Evolutionary conservation across 176 grass and related monocot genomes (phyloP).

Genomic region (Cymbopogon citratus): DNA sequence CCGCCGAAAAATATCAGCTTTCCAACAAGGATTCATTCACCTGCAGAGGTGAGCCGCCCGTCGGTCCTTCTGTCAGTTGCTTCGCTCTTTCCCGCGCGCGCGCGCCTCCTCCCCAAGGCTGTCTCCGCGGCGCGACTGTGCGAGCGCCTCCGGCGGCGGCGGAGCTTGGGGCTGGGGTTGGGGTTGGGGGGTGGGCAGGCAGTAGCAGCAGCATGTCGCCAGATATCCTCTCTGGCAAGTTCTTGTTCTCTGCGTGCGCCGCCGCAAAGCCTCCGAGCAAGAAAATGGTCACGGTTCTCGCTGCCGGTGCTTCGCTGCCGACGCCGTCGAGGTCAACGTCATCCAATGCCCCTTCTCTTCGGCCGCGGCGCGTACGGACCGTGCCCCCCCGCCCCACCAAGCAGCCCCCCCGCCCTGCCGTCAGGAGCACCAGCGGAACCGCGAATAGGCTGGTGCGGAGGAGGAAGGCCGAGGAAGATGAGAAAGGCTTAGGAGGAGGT

Average conservation of each 20-base stretch:
- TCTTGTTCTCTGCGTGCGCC: constrained; percentile 16
- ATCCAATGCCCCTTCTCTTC: not conserved
- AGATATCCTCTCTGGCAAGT: constrained; percentile 21
- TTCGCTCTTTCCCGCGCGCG: constrained; percentile 10
- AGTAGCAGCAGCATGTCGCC: constrained; percentile 25
- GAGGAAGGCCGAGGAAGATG: constrained; percentile 31
- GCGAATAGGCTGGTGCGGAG: constrained; percentile 3
- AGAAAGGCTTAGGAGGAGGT: constrained; percentile 16
- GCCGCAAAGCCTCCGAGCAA: constrained; percentile 6
- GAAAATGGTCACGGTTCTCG: constrained; percentile 7
- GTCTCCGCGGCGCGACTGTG: not conserved
- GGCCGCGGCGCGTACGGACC: constrained; percentile 7
- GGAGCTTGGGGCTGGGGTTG: not conserved
- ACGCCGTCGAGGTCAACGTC: not conserved
- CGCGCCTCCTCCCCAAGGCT: not conserved
- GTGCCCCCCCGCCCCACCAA: constrained; percentile 25
- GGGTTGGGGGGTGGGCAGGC: not conserved
- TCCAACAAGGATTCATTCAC: constrained; percentile 9
- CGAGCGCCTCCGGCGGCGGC: constrained; percentile 15
- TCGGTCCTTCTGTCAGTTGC: not conserved
- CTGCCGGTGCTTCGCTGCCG: constrained; percentile 15
- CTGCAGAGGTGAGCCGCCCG: not conserved
- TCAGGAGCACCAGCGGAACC: not conserved
- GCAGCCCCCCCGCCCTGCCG: not conserved
- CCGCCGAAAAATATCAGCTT: constrained; percentile 20